A percentile compares a stretch with the other conserved stretches of the same genome.
These are phyloP conservation scores for Sphagnum magellanicum DNA, from an alignment of 228 moss, liverwort and hornwort species.

Conservation along the genomic window DNA sequence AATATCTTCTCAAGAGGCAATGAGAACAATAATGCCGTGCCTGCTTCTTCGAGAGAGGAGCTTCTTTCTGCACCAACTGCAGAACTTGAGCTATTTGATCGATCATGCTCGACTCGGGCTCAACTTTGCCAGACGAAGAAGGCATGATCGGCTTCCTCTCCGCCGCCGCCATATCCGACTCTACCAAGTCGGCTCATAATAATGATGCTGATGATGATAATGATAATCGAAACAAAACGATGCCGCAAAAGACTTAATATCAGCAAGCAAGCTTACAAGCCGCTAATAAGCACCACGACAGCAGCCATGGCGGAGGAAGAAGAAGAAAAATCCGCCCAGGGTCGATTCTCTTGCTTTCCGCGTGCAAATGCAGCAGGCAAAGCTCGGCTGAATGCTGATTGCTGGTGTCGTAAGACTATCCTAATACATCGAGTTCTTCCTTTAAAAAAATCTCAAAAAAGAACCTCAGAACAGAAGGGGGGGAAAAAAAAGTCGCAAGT, in stretches of 20 bases:
- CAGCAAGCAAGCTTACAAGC: no score
- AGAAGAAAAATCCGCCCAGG: conserved; percentile 1
- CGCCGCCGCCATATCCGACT: conserved; percentile 8
- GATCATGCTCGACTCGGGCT: conserved; percentile 28
- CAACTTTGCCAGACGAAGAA: conserved; percentile 25
- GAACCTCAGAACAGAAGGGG: no score
- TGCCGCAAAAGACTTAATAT: no score
- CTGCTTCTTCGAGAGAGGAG: conserved; percentile 63
- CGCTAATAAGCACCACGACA: no score
- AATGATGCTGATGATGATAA: neutral
- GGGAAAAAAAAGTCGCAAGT: no score
- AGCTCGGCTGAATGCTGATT: no score
- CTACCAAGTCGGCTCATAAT: conserved; percentile 2
- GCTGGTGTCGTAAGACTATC: no score
- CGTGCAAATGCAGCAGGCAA: neutral
- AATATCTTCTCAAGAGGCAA: neutral
- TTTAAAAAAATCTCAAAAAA: no score
- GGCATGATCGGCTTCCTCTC: conserved; percentile 15
- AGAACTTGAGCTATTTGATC: conserved; percentile 65
- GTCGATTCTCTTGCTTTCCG: conserved; percentile 16
- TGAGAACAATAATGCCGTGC: conserved; percentile 12
- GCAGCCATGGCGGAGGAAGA: no score
- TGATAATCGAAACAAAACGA: neutral
- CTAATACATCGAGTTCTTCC: no score
- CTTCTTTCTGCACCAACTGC: conserved; percentile 61